These are phyloP conservation scores for Lasiosphaeriaceae sp. DNA, from an alignment of 495 filamentous ascomycete genomes.

Conservation along the genomic window DNA sequence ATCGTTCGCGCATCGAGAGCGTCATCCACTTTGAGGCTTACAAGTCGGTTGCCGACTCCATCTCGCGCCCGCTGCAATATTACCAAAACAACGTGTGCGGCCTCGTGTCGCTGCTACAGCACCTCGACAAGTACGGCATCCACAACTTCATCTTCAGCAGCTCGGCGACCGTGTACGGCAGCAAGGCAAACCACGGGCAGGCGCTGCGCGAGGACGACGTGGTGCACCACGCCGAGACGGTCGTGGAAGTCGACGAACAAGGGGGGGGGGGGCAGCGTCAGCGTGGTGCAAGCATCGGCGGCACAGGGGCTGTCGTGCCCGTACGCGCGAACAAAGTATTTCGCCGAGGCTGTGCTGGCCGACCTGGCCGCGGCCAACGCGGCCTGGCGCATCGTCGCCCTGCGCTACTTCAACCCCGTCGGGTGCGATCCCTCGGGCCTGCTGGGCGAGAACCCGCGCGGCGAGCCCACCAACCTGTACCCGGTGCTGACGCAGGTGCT, in stretches of 20 bases:
- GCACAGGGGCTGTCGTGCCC: constrained; percentile 57
- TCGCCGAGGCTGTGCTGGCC: constrained; percentile 60
- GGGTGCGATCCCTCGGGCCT: constrained; percentile 62
- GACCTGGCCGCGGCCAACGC: constrained; percentile 57
- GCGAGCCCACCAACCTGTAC: constrained; percentile 59
- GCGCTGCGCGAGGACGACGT: constrained; percentile 59
- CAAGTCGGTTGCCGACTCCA: constrained; percentile 31
- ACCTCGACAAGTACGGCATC: constrained; percentile 54
- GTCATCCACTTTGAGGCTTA: constrained; percentile 62
- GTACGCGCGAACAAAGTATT: constrained; percentile 64
- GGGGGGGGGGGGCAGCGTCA: constrained; percentile 44
- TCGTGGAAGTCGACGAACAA: constrained; percentile 45
- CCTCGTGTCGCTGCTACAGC: constrained; percentile 54
- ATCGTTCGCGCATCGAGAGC: constrained; percentile 49
- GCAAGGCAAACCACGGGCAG: constrained; percentile 46
- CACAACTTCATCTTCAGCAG: constrained; percentile 65
- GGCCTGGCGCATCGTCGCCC: constrained; percentile 58
- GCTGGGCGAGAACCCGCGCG: constrained; percentile 62
- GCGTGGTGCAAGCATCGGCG: constrained; percentile 5
- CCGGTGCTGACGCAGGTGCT: constrained; percentile 59
- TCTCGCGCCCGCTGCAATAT: constrained; percentile 54
- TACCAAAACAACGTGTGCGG: constrained; percentile 65
- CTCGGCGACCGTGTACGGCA: constrained; percentile 61
- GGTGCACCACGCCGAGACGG: constrained; percentile 57
- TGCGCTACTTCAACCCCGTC: constrained; percentile 67